These are phyloP conservation scores for Triticum aestivum DNA, from an alignment of 176 grass and related monocot species.

Conservation along the genomic window IWGSC_CS_RefSeq_v2.1 NC_057795.1:176225493-176225992, in stretches of 20 bases:
- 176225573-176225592: slow-evolving; percentile 58
- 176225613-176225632: slow-evolving; percentile 62
- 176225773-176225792: slow-evolving; percentile 54
- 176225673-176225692: slow-evolving; percentile 78
- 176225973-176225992: slow-evolving; percentile 74
- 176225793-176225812: slow-evolving; percentile 65
- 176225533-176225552: slow-evolving; percentile 74
- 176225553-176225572: slow-evolving; percentile 42
- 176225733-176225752: slow-evolving; percentile 56
- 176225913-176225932: slow-evolving; percentile 66
- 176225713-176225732: slow-evolving; percentile 39
- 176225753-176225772: slow-evolving; percentile 75
- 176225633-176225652: slow-evolving; percentile 58
- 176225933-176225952: slow-evolving; percentile 54
- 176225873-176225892: slow-evolving; percentile 66
- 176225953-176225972: slow-evolving; percentile 74
- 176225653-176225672: slow-evolving; percentile 50
- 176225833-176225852: slow-evolving; percentile 74
- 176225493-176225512: slow-evolving; percentile 42
- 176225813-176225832: slow-evolving; percentile 71
- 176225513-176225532: slow-evolving; percentile 50
- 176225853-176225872: slow-evolving; percentile 51
- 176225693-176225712: slow-evolving; percentile 63
- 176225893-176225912: slow-evolving; percentile 72
- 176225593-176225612: slow-evolving; percentile 58